Evolutionary conservation across 768 basidiomycete species (phyloP), one percentile per base, ranked within the genome.

Genomic region (Arthromyces matolae): DNA sequence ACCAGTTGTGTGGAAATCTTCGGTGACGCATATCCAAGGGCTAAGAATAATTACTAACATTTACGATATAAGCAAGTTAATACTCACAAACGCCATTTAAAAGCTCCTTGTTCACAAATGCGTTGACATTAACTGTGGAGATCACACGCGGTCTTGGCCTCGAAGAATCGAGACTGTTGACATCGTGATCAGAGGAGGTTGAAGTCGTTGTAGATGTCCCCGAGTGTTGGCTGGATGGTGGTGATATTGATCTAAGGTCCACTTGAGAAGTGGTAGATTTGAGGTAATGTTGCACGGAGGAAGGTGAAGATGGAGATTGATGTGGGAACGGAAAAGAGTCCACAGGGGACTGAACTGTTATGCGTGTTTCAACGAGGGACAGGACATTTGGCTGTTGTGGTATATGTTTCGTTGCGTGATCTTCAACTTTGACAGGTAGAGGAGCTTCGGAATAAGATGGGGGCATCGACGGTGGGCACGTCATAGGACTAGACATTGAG

Each of bases 11-110:
- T 56, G 8, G 76, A 71, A 45, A 89, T 79, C 1, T 70, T 64
- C 0, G 89, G 86, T 24, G 74, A 64, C 36, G 64, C 62, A 57
- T 89, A 89, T 3, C 85, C 84, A 52, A 89, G 73, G 12, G 87
- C 89, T 90, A 52, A 25, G 4, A 23, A 22, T 29, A 50, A 27
- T 55, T 32, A 38, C 39, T 27, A 42, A 24, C 33, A 38, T 10
- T 33, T 0, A 4, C 45, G 48, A 29, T 7, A 25, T 16, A 44
- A 29, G 8, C 1, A 47, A 50, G 19, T 12, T 9, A 54, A 31
- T 32, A 83, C 86, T 62, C 59, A 89, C 86, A 80, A 55, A 88
- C 68, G 33, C 84, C 81, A 42, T 67, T 51, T 2, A 85, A 66
- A 42, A 85, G 69, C 33, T 83, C 78, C 29, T 67, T 63, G 49